Percentiles rank a stretch among this genome's conserved stretches.
Evolutionary conservation across 2,329 filamentous ascomycete species (phyloP).

Genomic region (Pseudogymnoascus verrucosus): DNA sequence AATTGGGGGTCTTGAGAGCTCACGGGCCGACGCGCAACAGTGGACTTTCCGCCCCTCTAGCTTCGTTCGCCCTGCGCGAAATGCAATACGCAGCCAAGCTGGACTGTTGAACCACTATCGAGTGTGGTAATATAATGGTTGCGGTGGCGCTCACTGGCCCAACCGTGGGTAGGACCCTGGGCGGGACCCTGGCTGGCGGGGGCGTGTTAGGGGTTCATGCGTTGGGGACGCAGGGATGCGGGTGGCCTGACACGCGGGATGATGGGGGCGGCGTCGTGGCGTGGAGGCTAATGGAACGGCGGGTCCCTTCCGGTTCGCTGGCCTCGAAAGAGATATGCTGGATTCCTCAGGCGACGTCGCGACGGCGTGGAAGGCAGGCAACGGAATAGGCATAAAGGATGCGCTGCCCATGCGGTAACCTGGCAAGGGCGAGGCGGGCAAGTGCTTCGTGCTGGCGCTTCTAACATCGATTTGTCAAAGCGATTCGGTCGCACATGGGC

Average conservation of each 20-base stretch:
- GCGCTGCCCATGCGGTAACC: neutral
- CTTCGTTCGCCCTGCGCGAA: neutral
- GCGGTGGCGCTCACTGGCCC: neutral
- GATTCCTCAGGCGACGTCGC: neutral
- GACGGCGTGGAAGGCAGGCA: neutral
- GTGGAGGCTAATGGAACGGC: neutral
- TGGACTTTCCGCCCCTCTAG: neutral
- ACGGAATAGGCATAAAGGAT: neutral
- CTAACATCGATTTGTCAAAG: neutral
- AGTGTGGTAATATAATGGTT: neutral
- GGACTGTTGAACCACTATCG: neutral
- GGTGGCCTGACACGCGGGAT: neutral
- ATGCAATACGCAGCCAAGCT: neutral
- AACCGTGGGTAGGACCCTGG: neutral
- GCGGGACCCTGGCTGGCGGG: neutral
- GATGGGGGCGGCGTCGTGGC: neutral
- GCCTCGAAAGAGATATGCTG: neutral
- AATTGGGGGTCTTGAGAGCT: neutral
- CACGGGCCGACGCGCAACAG: neutral
- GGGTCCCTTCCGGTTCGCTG: conserved; percentile 2
- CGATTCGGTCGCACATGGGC: neutral
- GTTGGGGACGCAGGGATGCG: neutral
- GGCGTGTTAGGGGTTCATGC: neutral
- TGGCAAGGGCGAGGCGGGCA: neutral
- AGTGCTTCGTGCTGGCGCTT: neutral